Evolutionary conservation across 1,139 yeast genomes (phyloP).

Genomic region (Debaryomyces subglobosus): DNA sequence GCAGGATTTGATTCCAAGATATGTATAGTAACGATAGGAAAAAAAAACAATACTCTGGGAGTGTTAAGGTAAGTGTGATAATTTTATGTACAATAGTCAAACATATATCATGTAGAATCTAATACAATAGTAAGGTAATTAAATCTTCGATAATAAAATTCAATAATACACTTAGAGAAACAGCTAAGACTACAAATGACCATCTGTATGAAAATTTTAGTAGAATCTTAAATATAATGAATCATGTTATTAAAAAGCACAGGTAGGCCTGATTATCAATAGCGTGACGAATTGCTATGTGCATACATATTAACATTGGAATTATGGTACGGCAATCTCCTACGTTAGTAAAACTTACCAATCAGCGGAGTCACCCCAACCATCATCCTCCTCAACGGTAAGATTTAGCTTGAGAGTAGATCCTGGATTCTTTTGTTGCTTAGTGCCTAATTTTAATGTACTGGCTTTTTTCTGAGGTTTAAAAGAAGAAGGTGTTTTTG

Average conservation of each 20-base stretch:
- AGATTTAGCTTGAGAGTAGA: constrained; percentile 42
- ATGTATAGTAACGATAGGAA: not conserved
- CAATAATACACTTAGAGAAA: not conserved
- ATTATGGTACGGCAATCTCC: not conserved
- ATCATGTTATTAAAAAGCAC: not conserved
- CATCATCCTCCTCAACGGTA: constrained; percentile 49
- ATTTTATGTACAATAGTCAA: not conserved
- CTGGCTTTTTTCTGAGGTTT: constrained; percentile 22
- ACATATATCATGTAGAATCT: not conserved
- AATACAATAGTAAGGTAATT: not conserved
- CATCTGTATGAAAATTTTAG: not conserved
- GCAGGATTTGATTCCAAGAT: not conserved
- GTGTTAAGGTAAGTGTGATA: not conserved
- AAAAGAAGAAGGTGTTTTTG: constrained; percentile 6
- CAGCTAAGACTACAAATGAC: not conserved
- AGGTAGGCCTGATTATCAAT: not conserved
- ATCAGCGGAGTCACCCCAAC: constrained; percentile 50
- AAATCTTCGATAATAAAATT: not conserved
- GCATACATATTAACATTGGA: not conserved
- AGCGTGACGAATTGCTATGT: not conserved
- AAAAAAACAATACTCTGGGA: not conserved
- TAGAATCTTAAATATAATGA: not conserved
- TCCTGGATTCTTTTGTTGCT: constrained; percentile 22
- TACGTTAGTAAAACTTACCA: constrained; percentile 4
- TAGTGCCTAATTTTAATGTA: constrained; percentile 32